Evolutionary conservation across 2,329 filamentous ascomycete genomes (phyloP).

Genomic region (Parastagonospora nodorum): DNA sequence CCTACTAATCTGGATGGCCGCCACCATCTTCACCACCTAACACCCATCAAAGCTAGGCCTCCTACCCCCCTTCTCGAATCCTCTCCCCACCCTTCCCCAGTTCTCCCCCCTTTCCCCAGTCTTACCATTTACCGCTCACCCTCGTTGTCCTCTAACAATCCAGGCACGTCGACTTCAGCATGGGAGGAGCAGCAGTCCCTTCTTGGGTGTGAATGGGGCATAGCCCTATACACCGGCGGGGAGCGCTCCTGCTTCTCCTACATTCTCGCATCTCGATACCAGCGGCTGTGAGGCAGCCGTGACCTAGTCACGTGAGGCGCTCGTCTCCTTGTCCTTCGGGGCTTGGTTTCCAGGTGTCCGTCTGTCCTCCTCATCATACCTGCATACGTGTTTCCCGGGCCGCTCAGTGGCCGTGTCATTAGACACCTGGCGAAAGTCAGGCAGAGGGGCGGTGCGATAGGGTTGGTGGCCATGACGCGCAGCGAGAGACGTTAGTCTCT

Average conservation of each 20-base stretch:
- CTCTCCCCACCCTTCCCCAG: not conserved
- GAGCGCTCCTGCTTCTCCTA: not conserved
- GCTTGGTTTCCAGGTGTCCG: conserved; percentile 1
- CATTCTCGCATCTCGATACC: not conserved
- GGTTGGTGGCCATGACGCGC: not conserved
- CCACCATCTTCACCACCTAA: not conserved
- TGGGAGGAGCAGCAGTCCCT: not conserved
- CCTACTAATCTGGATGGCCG: not conserved
- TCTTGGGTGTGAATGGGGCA: not conserved
- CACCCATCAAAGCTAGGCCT: not conserved
- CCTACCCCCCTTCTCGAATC: not conserved
- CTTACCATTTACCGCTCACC: not conserved
- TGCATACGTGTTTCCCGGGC: not conserved
- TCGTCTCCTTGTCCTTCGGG: not conserved
- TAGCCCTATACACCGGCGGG: not conserved
- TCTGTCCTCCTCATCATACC: not conserved
- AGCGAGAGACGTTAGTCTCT: not conserved
- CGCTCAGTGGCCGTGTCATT: not conserved
- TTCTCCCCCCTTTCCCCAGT: not conserved
- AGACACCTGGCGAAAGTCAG: not conserved
- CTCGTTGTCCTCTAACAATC: not conserved
- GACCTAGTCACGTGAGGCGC: not conserved
- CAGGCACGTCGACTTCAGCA: not conserved
- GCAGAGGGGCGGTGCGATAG: not conserved
- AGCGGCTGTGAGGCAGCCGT: not conserved